Evolutionary conservation across 2,329 filamentous ascomycete species (phyloP).

Genomic region (Lachnellula willkommii): DNA sequence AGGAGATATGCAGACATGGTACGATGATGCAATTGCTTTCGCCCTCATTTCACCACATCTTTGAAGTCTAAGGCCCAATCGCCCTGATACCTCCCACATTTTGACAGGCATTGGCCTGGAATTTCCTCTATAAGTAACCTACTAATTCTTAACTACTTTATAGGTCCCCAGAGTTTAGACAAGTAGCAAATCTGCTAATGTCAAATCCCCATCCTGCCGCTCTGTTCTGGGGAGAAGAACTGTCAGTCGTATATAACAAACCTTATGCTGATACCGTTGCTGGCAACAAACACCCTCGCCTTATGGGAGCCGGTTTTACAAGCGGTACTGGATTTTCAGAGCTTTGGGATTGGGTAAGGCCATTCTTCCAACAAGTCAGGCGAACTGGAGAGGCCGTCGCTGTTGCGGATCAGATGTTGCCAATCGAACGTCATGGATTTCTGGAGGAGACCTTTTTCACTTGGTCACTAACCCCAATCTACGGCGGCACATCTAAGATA

Average conservation of each 20-base stretch:
- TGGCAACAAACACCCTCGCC: constrained; percentile 66
- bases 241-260: constrained; percentile 66
- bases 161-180: constrained; percentile 63
- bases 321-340: constrained; percentile 56
- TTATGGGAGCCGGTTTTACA: constrained; percentile 51
- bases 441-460: constrained; percentile 78
- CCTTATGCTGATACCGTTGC: constrained; percentile 64
- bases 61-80: no score
- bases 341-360: constrained; percentile 66
- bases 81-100: no score
- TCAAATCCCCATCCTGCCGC: constrained; percentile 66
- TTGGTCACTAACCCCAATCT: constrained; percentile 50
- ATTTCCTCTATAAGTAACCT: background rate
- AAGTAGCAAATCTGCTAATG: constrained; percentile 77
- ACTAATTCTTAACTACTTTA: background rate
- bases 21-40: constrained; percentile 19
- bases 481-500: constrained; percentile 66
- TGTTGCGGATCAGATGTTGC: constrained; percentile 74
- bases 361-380: constrained; percentile 62
- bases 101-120: no score
- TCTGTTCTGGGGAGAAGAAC: constrained; percentile 68
- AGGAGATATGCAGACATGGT: constrained; percentile 66
- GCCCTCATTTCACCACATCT: background rate
- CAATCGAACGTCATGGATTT: constrained; percentile 62
- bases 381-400: constrained; percentile 69